A percentile compares a stretch with the other conserved stretches of the same genome.
These are phyloP conservation scores for Aspergillus fumigatus DNA, from an alignment of 2,329 filamentous ascomycete genomes.

Conservation along the genomic window DNA sequence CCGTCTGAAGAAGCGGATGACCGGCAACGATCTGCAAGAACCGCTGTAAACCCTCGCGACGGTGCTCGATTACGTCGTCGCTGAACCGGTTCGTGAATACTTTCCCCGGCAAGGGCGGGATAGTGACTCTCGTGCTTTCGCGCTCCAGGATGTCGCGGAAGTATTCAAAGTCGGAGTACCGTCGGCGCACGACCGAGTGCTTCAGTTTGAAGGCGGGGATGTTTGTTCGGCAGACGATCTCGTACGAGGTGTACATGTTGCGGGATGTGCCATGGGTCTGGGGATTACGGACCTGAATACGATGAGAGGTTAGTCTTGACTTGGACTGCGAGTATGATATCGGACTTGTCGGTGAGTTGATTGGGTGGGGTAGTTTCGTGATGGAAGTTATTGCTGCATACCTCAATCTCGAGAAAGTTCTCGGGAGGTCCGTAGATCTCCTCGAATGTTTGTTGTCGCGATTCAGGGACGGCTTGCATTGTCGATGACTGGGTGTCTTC, in stretches of 20 bases:
- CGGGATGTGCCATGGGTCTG: slow-evolving; percentile 92
- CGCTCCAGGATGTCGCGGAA: slow-evolving; percentile 97
- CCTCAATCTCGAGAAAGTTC: slow-evolving; percentile 98
- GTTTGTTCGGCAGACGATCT: slow-evolving; percentile 96
- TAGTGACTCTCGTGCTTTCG: slow-evolving; percentile 88
- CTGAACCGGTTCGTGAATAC: slow-evolving; percentile 98
- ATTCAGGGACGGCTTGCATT: slow-evolving; percentile 62
- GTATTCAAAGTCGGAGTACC: slow-evolving; percentile 98
- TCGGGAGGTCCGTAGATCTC: slow-evolving; percentile 98
- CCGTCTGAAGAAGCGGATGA: slow-evolving; percentile 92
- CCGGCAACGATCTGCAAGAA: slow-evolving; percentile 97
- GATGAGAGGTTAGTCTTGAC: slow-evolving; percentile 11
- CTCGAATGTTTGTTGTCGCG: slow-evolving; percentile 91
- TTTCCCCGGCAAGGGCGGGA: slow-evolving; percentile 91
- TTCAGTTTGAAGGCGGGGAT: slow-evolving; percentile 98
- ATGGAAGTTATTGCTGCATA: slow-evolving; percentile 36
- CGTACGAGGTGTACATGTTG: slow-evolving; percentile 97
- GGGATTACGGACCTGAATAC: slow-evolving; percentile 74
- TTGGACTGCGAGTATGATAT: neutral
- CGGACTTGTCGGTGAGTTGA: neutral
- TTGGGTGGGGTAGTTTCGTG: slow-evolving; percentile 1
- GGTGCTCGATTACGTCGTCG: slow-evolving; percentile 95
- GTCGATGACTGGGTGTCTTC: slow-evolving; percentile 13
- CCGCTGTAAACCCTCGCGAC: slow-evolving; percentile 84
- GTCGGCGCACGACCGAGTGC: slow-evolving; percentile 78